Base-by-base conservation (phyloP, 2,329 filamentous ascomycete genomes). In the Pestalotiopsis sp. region DNA sequence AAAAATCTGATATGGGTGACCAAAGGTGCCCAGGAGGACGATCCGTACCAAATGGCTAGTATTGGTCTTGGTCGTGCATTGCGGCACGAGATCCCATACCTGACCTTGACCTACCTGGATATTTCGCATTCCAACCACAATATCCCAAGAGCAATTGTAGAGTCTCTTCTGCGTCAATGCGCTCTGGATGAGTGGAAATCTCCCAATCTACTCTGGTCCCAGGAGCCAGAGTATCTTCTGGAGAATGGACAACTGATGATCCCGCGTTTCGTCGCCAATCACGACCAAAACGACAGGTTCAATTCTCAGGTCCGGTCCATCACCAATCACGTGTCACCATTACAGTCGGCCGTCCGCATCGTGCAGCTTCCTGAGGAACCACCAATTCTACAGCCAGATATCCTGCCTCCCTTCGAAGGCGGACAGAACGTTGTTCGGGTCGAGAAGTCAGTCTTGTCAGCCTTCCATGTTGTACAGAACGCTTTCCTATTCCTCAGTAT, bases 1-100 rank as follows among this genome's bases (percentile, higher is more conserved):
- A 38, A 68, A 27, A 70, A 59, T n/a, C 64, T 73, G 25, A 67
- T 73, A 20, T 73, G 72, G 67, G 38, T 65, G 5, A 27, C 49
- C 9, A 39, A 49, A n/a, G 56, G 56, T 23, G 20, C 17, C 6
- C 27, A 27, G 9, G 49, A 14, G 4, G 49, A 36, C 20, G 25
- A 65, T 4, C 67, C 67, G 14, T 57, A 64, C 20, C 41, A 59
- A 11, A 49, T 36, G 13, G 61, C 52, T 4, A 64, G 25, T 7
- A 60, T 68, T 7, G 62, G 45, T 14, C 59, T 68, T 36, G 41
- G 41, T 13, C 67, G 67, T 13, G 59, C 61, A 5, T 36, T 68
- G 3, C n/a, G 27, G 20, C 17, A n/a, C n/a, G 67, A 68, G 62
- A 17, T 60, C 11, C 39, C 67, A 9, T 25, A 59, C 52, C 25